phyloP scores from a whole-genome alignment of 371 early-diverging fungal species.

The Vairimorpha ceranae region DNA sequence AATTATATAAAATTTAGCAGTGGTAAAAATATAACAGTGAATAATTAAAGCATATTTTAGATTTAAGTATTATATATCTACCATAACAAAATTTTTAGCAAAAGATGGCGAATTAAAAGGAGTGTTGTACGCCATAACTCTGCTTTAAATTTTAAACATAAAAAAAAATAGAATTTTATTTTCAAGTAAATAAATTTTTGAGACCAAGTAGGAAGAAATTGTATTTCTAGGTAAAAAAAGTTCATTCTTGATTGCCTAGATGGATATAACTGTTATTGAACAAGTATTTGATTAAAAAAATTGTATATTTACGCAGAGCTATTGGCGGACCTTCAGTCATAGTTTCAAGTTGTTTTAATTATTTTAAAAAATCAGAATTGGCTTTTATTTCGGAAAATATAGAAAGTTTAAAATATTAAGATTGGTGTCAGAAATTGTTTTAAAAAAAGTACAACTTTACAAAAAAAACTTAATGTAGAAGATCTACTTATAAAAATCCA shows the following conservation, averaged over 20 bases:
- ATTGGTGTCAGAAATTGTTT: too few relatives aligned
- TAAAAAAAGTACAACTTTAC: too few relatives aligned
- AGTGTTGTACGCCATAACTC: not conserved
- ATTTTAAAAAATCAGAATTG: not conserved
- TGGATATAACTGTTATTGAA: not conserved
- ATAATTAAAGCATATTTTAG: not conserved
- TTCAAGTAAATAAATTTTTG: slow-evolving; percentile 1
- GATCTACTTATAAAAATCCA: too few relatives aligned
- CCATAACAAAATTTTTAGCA: not conserved
- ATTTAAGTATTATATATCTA: not conserved
- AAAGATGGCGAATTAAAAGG: not conserved
- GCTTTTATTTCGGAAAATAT: too few relatives aligned
- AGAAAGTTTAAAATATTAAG: too few relatives aligned
- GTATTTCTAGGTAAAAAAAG: not conserved
- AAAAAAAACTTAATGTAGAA: too few relatives aligned
- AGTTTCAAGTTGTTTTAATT: not conserved
- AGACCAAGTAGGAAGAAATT: not conserved
- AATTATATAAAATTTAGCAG: not conserved
- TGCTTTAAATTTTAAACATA: not conserved
- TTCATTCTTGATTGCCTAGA: not conserved
- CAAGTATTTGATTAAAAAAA: not conserved
- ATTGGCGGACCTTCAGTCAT: not conserved
- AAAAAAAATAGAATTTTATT: slow-evolving; percentile 3
- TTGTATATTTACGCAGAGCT: not conserved
- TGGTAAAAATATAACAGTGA: not conserved